Percentiles rank a stretch among this genome's conserved stretches.
Conservation (phyloP, 495 filamentous ascomycete species). For the Letharia columbiana region DNA sequence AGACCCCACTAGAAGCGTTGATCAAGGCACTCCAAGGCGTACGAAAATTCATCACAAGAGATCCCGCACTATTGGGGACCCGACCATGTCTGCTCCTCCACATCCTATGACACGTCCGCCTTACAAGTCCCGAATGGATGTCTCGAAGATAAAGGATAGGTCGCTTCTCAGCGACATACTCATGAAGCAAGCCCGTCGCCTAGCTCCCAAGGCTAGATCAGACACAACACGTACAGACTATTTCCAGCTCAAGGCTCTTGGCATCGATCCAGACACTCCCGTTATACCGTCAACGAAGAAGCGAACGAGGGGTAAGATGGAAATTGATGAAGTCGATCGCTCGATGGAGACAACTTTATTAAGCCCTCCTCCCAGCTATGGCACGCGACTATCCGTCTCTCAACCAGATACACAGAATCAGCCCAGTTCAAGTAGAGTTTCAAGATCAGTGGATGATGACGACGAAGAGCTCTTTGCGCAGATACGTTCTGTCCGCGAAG, state of each 20-base stretch:
- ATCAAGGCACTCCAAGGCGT: not conserved
- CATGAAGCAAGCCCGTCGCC: conserved; percentile 18
- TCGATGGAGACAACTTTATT: not conserved
- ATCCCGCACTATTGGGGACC: conserved; percentile 12
- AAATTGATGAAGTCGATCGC: conserved; percentile 10
- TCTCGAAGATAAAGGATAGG: conserved; percentile 9
- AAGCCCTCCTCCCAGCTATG: not conserved
- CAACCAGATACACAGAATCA: not conserved
- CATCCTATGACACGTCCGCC: conserved; percentile 1
- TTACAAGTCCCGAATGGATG: conserved; percentile 12
- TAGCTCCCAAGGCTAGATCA: conserved; percentile 12
- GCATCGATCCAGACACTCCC: conserved; percentile 27
- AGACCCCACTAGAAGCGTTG: not conserved
- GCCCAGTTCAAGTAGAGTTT: not conserved
- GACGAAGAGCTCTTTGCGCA: conserved; percentile 26
- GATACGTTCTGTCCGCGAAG: conserved; percentile 23
- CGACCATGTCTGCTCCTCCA: conserved; percentile 15
- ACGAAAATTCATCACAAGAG: conserved; percentile 13
- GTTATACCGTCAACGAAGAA: conserved; percentile 19
- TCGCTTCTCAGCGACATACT: conserved; percentile 19
- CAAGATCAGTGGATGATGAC: conserved; percentile 5
- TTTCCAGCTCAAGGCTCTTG: conserved; percentile 26
- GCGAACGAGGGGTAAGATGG: conserved; percentile 9
- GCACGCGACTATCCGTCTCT: not conserved
- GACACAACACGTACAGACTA: conserved; percentile 26